Evolutionary conservation across 371 early-diverging fungal species (phyloP), one percentile per base, ranked within the genome.

Genomic region (Synchytrium microbalum): DNA sequence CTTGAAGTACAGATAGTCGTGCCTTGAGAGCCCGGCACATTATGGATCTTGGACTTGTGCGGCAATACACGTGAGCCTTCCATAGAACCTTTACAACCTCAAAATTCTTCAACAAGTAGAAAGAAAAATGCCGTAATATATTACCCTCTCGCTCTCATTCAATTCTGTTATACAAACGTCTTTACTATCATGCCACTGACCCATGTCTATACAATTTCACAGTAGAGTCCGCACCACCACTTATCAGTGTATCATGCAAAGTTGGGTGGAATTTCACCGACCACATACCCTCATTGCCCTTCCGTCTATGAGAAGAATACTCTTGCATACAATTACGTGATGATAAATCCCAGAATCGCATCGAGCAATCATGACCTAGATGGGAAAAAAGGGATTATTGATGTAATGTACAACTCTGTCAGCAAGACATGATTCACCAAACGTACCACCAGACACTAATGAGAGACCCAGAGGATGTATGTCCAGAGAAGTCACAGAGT

Each of bases 271-370:
- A 90, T 55, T 81, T 59, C 3, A 70, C 73, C 19, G 65, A 70
- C 66, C 87, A 79, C 1, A 93, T 88, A 28, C 89, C 90, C 72
- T 92, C 91, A 66, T 88, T 86, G 29, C 83, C 81, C 71, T 90
- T 89, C 63, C 79, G 77, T 25, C 90, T 72, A 65, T 91, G 92
- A 0, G 88, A 81, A 25, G 86, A 80, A 64, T 89, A 84, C 69
- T 90, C 91, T 69, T 92, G 91, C 23, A 88, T 65, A 74, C 89
- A 90, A 19, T 78, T 67, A 38, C 72, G 69, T n/a, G 80, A 77
- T 23, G 76, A 58, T 32, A 91, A 72, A 69, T 92, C 91, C 91
- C 92, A 93, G 72, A 88, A 72, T 53, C 90, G 81, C 26, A 91
- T 78, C 2, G 89, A 86, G 52, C 87, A 80, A 71, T 93, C 92